These are phyloP conservation scores for Rhynchospora breviuscula DNA, from an alignment of 176 grass and related monocot genomes.

Conservation along the genomic window DNA sequence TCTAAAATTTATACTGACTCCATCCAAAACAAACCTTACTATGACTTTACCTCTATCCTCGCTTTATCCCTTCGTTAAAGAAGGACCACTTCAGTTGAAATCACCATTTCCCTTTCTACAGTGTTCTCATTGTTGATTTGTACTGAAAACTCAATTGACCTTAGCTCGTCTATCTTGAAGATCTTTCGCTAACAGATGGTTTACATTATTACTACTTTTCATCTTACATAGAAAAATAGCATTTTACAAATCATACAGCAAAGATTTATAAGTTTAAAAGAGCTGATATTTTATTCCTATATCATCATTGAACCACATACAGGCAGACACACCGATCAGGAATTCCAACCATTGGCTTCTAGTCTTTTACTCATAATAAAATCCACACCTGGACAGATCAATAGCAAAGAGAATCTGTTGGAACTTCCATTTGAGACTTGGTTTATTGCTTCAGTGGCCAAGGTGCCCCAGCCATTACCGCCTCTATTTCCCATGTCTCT, in stretches of 20 bases:
- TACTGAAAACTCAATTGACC: background rate
- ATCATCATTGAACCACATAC: background rate
- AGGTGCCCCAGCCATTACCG: slow-evolving; percentile 68
- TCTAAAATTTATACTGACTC: background rate
- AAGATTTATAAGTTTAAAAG: background rate
- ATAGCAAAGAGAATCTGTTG: background rate
- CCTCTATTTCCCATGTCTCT: slow-evolving; percentile 82
- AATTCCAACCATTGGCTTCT: background rate
- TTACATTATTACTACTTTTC: background rate
- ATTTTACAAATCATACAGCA: background rate
- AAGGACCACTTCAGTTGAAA: background rate
- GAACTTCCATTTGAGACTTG: background rate
- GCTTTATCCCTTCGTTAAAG: background rate
- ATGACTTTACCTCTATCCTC: background rate
- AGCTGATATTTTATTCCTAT: background rate
- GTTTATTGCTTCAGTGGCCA: slow-evolving; percentile 43
- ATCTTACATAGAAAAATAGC: background rate
- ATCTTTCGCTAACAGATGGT: background rate
- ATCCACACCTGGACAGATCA: background rate
- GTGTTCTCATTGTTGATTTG: background rate
- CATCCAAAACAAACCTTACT: background rate
- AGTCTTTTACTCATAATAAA: background rate
- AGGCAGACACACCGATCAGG: background rate
- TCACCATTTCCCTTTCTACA: background rate
- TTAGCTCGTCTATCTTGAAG: background rate